Evolutionary conservation across 2,329 filamentous ascomycete genomes (phyloP).

Genomic region (Torrubiellomyces zombiae): DNA sequence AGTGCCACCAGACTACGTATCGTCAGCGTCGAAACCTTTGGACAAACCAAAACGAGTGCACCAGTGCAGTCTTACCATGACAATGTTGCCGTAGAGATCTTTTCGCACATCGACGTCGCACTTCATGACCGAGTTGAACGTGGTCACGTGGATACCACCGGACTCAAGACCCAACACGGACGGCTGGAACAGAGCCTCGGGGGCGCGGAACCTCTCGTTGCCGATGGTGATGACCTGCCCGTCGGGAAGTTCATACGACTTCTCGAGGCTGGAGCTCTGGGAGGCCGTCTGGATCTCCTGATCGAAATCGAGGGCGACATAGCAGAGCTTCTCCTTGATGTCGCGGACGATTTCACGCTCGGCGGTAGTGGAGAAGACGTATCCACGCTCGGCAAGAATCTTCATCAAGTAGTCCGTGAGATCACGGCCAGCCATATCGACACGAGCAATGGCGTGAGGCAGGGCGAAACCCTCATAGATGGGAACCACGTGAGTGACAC

Average conservation of each 20-base stretch:
- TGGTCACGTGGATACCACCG: constrained; percentile 98
- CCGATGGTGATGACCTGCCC: constrained; percentile 99
- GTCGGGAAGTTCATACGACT: constrained; percentile 99
- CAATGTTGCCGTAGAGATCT: constrained; percentile 99
- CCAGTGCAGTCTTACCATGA: constrained; percentile 66
- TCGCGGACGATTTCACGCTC: constrained; percentile 99
- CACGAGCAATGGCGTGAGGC: constrained; percentile 98
- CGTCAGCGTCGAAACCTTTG: constrained; percentile 1
- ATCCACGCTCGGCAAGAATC: constrained; percentile 97
- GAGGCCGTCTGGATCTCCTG: constrained; percentile 99
- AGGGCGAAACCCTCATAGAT: constrained; percentile 99
- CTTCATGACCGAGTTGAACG: constrained; percentile 99
- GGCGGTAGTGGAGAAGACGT: constrained; percentile 98
- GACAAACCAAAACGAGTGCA: constrained; percentile 1
- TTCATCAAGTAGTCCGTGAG: constrained; percentile 99
- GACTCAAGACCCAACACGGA: constrained; percentile 95
- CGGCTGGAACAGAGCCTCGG: constrained; percentile 98
- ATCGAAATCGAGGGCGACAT: constrained; percentile 99
- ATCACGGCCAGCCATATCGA: constrained; percentile 99
- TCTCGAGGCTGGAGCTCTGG: constrained; percentile 97
- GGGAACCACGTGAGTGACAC: constrained; percentile 99
- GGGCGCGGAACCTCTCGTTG: constrained; percentile 99
- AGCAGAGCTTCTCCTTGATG: constrained; percentile 99
- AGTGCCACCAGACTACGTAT: constrained; percentile 85
- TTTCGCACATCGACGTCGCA: constrained; percentile 99